Evolutionary conservation across 129 eudicot genomes (phyloP).

Genomic region (Ambrosia trifida): DNA sequence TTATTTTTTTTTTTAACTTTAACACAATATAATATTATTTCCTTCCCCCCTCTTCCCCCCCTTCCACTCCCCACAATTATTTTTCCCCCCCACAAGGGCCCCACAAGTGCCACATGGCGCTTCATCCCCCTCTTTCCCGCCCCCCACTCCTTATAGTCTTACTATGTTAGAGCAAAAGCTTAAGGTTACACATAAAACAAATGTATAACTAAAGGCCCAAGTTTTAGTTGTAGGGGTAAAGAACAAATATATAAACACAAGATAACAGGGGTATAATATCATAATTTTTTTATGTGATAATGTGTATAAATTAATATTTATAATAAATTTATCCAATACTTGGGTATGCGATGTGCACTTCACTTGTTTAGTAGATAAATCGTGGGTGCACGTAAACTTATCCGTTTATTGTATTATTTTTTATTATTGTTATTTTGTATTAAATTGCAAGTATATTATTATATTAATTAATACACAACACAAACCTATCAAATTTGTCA

Average conservation of each 20-base stretch:
- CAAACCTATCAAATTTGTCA: slow-evolving; percentile 20
- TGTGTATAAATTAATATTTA: not conserved
- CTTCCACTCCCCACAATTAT: too few species aligned
- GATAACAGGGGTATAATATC: not conserved
- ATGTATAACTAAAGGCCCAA: not conserved
- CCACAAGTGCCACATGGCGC: too few species aligned
- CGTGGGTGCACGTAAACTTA: slow-evolving; percentile 28
- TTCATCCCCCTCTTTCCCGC: too few species aligned
- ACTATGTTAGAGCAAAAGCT: not conserved
- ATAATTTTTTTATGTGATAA: not conserved
- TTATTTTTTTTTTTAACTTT: too few species aligned
- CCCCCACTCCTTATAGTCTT: too few species aligned
- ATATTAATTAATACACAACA: not conserved
- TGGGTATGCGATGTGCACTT: slow-evolving; percentile 16
- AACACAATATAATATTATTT: too few species aligned
- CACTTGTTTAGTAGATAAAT: slow-evolving; percentile 27
- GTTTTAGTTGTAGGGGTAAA: not conserved
- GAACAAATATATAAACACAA: slow-evolving; percentile 8
- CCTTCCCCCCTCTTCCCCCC: too few species aligned
- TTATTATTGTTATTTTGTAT: not conserved
- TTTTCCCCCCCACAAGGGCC: too few species aligned
- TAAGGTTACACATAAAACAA: not conserved
- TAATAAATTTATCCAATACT: slow-evolving; percentile 18
- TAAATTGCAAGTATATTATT: not conserved
- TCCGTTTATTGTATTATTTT: slow-evolving; percentile 4